Percentiles rank a stretch among this genome's conserved stretches.
phyloP scores from a whole-genome alignment of 768 basidiomycete genomes.

The Tricholoma flavovirens region DNA sequence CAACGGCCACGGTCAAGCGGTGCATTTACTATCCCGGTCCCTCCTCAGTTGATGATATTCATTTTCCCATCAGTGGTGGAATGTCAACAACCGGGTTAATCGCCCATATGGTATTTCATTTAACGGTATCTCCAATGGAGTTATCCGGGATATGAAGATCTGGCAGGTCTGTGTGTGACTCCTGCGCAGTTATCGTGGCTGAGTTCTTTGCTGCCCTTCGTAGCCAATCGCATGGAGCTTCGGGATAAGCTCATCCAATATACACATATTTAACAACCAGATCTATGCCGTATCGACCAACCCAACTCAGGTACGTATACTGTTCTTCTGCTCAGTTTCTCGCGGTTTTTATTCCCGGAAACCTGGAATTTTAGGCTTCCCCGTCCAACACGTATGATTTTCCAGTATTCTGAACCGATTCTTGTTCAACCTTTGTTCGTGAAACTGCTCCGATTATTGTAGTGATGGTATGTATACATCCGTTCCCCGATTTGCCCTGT shows the following conservation, averaged over 20 bases:
- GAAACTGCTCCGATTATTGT: not conserved
- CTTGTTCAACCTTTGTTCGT: not conserved
- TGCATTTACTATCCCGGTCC: slow-evolving; percentile 15
- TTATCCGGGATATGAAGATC: slow-evolving; percentile 53
- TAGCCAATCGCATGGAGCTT: slow-evolving; percentile 60
- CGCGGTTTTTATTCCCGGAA: not conserved
- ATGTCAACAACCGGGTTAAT: slow-evolving; percentile 44
- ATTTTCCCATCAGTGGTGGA: slow-evolving; percentile 46
- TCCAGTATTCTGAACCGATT: not conserved
- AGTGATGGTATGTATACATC: slow-evolving; percentile 31
- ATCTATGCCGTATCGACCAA: slow-evolving; percentile 49
- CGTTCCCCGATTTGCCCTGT: not conserved
- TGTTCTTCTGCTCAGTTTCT: not conserved
- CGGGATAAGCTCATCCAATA: slow-evolving; percentile 41
- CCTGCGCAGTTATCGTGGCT: not conserved
- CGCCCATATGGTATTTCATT: slow-evolving; percentile 53
- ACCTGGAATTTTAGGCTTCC: slow-evolving; percentile 33
- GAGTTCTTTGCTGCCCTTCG: not conserved
- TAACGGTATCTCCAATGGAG: slow-evolving; percentile 45
- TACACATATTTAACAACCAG: slow-evolving; percentile 50
- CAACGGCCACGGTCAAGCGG: slow-evolving; percentile 52
- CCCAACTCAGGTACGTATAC: slow-evolving; percentile 18
- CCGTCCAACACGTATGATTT: slow-evolving; percentile 54
- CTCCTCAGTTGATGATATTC: not conserved
- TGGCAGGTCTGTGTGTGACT: slow-evolving; percentile 31